phyloP scores from a whole-genome alignment of 495 filamentous ascomycete genomes.

The Aspergillus campestris region DNA sequence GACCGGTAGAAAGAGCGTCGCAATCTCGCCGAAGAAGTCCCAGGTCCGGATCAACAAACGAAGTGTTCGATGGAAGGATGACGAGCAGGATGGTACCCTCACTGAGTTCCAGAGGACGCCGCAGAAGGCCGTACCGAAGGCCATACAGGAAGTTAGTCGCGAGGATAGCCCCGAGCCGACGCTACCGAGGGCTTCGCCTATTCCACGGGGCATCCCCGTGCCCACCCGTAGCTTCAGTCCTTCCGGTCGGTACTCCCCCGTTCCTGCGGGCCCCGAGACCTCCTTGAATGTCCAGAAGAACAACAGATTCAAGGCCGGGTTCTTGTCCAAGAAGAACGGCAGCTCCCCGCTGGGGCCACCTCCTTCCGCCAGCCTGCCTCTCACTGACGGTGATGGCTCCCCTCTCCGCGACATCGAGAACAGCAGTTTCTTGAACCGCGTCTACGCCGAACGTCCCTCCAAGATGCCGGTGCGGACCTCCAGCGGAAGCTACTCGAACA shows the following conservation, averaged over 20 bases:
- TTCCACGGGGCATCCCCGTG: constrained; percentile 34
- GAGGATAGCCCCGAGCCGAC: constrained; percentile 24
- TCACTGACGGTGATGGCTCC: constrained; percentile 53
- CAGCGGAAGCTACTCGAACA: constrained; percentile 37
- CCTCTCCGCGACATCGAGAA: constrained; percentile 60
- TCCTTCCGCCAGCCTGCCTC: constrained; percentile 48
- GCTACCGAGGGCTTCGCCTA: constrained; percentile 36
- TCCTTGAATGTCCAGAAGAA: constrained; percentile 42
- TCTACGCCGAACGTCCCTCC: constrained; percentile 41
- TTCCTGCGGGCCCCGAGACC: constrained; percentile 22
- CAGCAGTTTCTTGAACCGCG: constrained; percentile 50
- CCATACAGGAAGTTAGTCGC: constrained; percentile 43
- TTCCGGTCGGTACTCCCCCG: constrained; percentile 20
- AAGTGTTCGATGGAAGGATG: constrained; percentile 87
- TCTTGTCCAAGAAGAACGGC: constrained; percentile 65
- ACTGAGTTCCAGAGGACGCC: constrained; percentile 89
- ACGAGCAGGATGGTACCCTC: constrained; percentile 72
- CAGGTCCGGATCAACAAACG: constrained; percentile 56
- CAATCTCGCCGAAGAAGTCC: constrained; percentile 76
- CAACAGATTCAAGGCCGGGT: constrained; percentile 84
- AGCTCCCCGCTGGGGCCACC: constrained; percentile 57
- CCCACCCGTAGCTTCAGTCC: constrained; percentile 33
- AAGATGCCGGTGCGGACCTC: constrained; percentile 40
- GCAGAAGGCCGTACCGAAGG: constrained; percentile 42
- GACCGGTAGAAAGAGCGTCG: constrained; percentile 64